Base-by-base conservation (phyloP, 352 stramenopile species). In the Saprolegnia diclina region DNA sequence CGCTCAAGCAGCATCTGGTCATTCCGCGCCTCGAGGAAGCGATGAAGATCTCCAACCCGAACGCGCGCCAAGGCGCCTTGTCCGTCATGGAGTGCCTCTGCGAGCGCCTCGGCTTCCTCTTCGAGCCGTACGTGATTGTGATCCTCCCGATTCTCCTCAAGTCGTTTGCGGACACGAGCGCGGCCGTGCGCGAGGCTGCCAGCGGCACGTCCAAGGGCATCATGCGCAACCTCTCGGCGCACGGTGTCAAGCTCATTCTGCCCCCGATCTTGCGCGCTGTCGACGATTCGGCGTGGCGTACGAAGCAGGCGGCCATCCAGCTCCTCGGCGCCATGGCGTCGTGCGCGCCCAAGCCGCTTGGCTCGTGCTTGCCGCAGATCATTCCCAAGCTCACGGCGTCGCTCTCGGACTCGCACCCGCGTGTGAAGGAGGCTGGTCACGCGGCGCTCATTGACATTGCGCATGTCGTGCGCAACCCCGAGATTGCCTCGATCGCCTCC, bases 161-260 rank as follows among this genome's bases (percentile, higher is more conserved):
- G 77, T 98, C 91, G 71, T 99, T 99, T 73, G 95, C 92, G 46
- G 97, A 99, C 65, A 84, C 83, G 38, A 98, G 89, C 68, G 92
- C 98, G 57, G 81, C 97, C 72, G 98, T 99, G 18, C 90, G 98
- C 44, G 88, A 97, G 52, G 97, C 97, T 5, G 96, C 98, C 16
- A 91, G 94, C 48, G 86, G 94, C 46, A 97, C 96, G 11, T 92
- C 94, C 3, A 95, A 96, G 56, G 86, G 95, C 16, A 99, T 99
- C 65, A 99, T 99, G 97, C 87, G 84, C 44, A 99, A 99, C 64
- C 81, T 99, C 42, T 99, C 96, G 56, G 94, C 92, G 7, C 97
- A 99, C 78, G 97, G 98, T 65, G 97, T 99, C 24, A 99, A 99
- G 79, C 80, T 99, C 9, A 92, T 99, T 52, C 85, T 99, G 65